Evolutionary conservation across 2,329 filamentous ascomycete species (phyloP).

Genomic region (Myotisia sp.): DNA sequence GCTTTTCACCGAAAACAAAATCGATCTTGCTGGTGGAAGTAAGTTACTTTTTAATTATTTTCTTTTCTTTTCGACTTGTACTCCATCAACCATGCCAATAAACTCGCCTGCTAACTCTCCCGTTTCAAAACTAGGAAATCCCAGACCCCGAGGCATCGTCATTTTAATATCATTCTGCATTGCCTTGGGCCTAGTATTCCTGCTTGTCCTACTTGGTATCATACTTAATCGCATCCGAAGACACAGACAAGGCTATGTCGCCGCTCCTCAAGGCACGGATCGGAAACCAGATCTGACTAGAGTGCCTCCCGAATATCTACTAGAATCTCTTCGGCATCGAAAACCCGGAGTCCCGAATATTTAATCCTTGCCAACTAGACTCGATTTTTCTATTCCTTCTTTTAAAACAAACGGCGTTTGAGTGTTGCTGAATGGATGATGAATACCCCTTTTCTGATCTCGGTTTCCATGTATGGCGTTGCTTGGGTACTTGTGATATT

Average conservation of each 20-base stretch:
- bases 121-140: conserved; percentile 18
- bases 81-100: conserved; percentile 9
- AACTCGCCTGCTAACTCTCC: too few species aligned
- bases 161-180: conserved; percentile 35
- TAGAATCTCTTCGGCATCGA: conserved; percentile 27
- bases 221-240: conserved; percentile 36
- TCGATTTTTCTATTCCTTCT: too few species aligned
- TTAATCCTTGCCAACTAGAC: too few species aligned
- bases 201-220: conserved; percentile 33
- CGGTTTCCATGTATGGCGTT: conserved; percentile 15
- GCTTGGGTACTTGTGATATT: too few species aligned
- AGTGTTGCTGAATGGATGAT: conserved; percentile 15
- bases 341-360: conserved; percentile 24
- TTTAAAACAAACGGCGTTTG: conserved; percentile 16
- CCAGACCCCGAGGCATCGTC: conserved; percentile 32
- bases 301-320: conserved; percentile 34
- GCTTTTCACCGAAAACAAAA: conserved; percentile 69
- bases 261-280: conserved; percentile 33
- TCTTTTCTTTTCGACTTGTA: conserved; percentile 1
- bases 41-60: conserved; percentile 25
- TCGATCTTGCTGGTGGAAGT: conserved; percentile 56
- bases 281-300: conserved; percentile 33
- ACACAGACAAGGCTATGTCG: conserved; percentile 33
- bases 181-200: conserved; percentile 34
- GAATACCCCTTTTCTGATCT: conserved; percentile 22